These are phyloP conservation scores for Erysimum cheiranthoides DNA, from an alignment of 345 rosid genomes.

Conservation along the genomic window DNA sequence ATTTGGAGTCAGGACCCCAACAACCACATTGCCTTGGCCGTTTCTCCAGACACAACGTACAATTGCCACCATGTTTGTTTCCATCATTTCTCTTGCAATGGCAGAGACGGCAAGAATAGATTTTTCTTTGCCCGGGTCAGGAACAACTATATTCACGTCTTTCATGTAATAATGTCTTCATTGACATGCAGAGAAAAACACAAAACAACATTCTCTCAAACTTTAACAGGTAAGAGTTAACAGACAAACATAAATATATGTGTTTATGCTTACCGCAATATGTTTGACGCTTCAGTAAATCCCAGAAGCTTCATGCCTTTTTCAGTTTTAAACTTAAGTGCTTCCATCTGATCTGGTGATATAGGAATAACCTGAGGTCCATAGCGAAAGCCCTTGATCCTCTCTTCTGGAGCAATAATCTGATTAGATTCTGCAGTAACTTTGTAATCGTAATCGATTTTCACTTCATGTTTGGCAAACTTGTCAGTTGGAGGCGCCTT, in stretches of 20 bases:
- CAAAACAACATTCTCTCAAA: constrained; percentile 23
- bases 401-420: constrained; percentile 86
- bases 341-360: constrained; percentile 72
- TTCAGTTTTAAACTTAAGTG: constrained; percentile 86
- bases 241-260: constrained; percentile 15
- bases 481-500: constrained; percentile 84
- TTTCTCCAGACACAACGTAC: constrained; percentile 97
- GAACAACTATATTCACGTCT: constrained; percentile 81
- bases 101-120: constrained; percentile 79
- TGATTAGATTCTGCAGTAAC: constrained; percentile 58
- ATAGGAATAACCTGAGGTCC: constrained; percentile 98
- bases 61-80: constrained; percentile 78
- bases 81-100: constrained; percentile 85
- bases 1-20: constrained; percentile 86
- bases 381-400: constrained; percentile 90
- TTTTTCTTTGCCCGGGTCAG: constrained; percentile 76
- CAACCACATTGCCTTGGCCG: constrained; percentile 71
- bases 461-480: constrained; percentile 86
- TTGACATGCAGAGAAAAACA: constrained; percentile 36
- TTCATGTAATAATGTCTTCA: constrained; percentile 92
- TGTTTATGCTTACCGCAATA: constrained; percentile 59
- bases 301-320: constrained; percentile 93
- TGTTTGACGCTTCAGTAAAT: constrained; percentile 75
- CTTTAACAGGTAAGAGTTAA: constrained; percentile 19
- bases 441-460: constrained; percentile 83